Conservation (phyloP, 805 yeast species). For the Yamadazyma endophytica region DNA sequence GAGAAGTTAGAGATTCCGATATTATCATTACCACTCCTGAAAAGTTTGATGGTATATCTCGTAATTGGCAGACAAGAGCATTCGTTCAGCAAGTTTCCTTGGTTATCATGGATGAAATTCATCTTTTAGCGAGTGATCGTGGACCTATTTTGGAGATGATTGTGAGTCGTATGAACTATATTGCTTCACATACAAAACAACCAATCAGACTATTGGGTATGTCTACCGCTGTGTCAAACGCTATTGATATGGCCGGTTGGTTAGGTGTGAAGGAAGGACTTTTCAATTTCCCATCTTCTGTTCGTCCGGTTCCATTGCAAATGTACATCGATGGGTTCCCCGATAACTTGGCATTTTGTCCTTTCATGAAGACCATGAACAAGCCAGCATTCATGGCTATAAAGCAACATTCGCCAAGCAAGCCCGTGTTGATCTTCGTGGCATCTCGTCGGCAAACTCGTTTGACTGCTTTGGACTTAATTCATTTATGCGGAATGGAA, state of each 20-base stretch:
- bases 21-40: constrained; percentile 82
- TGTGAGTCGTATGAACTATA: constrained; percentile 81
- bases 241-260: constrained; percentile 85
- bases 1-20: constrained; percentile 63
- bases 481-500: constrained; percentile 76
- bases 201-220: constrained; percentile 69
- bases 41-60: constrained; percentile 82
- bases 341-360: constrained; percentile 75
- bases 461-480: constrained; percentile 72
- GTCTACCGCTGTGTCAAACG: constrained; percentile 85
- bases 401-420: constrained; percentile 80
- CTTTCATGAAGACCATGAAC: constrained; percentile 83
- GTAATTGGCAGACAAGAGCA: constrained; percentile 77
- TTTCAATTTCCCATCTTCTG: constrained; percentile 77
- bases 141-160: constrained; percentile 87
- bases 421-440: constrained; percentile 82
- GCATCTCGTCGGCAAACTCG: constrained; percentile 82
- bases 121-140: constrained; percentile 76
- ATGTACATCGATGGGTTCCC: constrained; percentile 88
- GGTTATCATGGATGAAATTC: constrained; percentile 84
- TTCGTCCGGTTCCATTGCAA: constrained; percentile 80
- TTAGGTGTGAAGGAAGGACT: constrained; percentile 68
- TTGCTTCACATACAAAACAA: constrained; percentile 54
- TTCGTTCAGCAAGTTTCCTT: constrained; percentile 73
- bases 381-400: constrained; percentile 91